Percentiles rank a stretch among this genome's conserved stretches.
Conservation (phyloP, 2,329 filamentous ascomycete species). For the Hypoxylon sp. region DNA sequence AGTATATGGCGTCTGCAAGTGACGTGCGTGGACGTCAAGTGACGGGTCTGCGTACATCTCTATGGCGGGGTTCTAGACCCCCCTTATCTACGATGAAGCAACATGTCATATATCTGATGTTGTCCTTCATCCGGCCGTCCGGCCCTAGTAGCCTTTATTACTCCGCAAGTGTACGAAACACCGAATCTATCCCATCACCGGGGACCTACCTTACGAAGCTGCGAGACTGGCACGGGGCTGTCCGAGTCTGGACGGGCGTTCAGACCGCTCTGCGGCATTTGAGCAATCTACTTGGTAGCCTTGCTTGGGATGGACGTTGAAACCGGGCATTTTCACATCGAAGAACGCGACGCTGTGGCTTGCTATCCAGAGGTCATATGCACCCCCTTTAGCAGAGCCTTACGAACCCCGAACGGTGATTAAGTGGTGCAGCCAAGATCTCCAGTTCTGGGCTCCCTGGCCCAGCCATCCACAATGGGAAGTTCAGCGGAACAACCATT, state of each 20-base stretch:
- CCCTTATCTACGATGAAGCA: slow-evolving; percentile 16
- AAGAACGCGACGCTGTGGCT: background rate
- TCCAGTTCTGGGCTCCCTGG: slow-evolving; percentile 7
- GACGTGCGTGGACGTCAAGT: background rate
- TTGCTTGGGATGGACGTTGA: slow-evolving; percentile 9
- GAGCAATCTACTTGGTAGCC: too few species aligned
- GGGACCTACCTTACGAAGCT: slow-evolving; percentile 5
- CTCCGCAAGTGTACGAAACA: slow-evolving; percentile 11
- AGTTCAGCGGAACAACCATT: slow-evolving; percentile 5
- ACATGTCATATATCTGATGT: slow-evolving; percentile 12
- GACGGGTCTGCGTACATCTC: slow-evolving; percentile 14
- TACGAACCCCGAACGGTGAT: too few species aligned
- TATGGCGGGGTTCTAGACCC: slow-evolving; percentile 28
- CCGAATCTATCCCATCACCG: slow-evolving; percentile 13
- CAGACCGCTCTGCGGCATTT: too few species aligned
- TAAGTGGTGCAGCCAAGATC: too few species aligned
- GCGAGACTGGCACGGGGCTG: slow-evolving; percentile 9
- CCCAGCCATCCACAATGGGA: slow-evolving; percentile 3
- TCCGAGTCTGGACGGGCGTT: slow-evolving; percentile 1
- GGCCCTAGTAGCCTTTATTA: slow-evolving; percentile 24
- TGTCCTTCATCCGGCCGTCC: slow-evolving; percentile 17
- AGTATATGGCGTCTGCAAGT: slow-evolving; percentile 15
- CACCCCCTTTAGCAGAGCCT: background rate
- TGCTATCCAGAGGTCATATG: background rate
- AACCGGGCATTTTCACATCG: slow-evolving; percentile 3